A percentile compares a stretch with the other conserved stretches of the same genome.
phyloP scores from a whole-genome alignment of 768 basidiomycete genomes.

The Boletus rubropictus region DNA sequence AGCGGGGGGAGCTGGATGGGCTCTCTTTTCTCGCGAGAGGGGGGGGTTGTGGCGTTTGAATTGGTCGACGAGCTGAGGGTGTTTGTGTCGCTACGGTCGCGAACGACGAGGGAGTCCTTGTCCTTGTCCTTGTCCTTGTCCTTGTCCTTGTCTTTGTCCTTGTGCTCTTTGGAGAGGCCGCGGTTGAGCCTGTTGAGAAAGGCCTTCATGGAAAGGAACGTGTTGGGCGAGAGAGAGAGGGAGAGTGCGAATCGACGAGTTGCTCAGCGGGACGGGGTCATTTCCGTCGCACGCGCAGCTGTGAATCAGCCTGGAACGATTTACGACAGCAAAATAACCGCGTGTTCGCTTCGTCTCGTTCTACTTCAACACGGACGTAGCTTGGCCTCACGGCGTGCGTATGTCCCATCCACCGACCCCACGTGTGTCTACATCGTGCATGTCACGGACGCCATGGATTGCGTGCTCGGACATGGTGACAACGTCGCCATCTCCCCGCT shows the following conservation, averaged over 20 bases:
- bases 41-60: constrained; percentile 19
- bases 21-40: constrained; percentile 50
- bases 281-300: constrained; percentile 15
- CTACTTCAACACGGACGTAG: too few species aligned
- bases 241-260: constrained; percentile 6
- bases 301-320: constrained; percentile 5
- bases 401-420: not conserved
- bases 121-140: constrained; percentile 25
- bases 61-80: constrained; percentile 26
- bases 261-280: constrained; percentile 17
- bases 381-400: constrained; percentile 73
- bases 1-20: constrained; percentile 55
- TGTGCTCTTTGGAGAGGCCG: constrained; percentile 43
- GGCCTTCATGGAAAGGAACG: constrained; percentile 58
- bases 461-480: too few species aligned
- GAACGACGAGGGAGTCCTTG: constrained; percentile 25
- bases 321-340: not conserved
- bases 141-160: constrained; percentile 26
- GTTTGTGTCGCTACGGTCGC: constrained; percentile 32
- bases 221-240: too few species aligned
- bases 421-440: constrained; percentile 2
- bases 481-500: too few species aligned
- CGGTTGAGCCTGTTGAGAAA: constrained; percentile 74
- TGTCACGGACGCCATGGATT: not conserved
- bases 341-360: not conserved